Base-by-base conservation (phyloP, 2,329 filamentous ascomycete genomes). In the Colletotrichum shisoi region DNA sequence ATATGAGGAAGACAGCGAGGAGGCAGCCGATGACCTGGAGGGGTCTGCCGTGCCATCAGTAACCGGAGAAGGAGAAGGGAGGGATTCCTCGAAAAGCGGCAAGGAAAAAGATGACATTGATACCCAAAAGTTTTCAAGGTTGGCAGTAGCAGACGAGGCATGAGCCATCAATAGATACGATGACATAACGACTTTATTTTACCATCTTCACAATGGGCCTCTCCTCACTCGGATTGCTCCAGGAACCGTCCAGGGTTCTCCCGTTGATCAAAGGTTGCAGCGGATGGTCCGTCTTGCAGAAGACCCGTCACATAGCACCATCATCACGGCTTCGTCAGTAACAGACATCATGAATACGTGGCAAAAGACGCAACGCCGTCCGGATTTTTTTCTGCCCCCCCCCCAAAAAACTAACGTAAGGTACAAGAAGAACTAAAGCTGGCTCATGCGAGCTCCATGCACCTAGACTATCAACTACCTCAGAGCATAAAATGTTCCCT, bases 391-490 rank as follows among this genome's bases (percentile, higher is more conserved):
- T 52, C 57, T 34, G 31, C 31, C 57, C 66, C 72, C 57, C 66
- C 72, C 70, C 67, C 73, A 74, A 70, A 73, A 77, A 75, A 48
- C 73, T 80, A 79, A 74, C 75, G 76, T 79, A 80, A 74, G 74
- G 76, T 79, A 80, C 78, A 80, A 78, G 51, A 75, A 73, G 72
- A 71, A 71, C 71, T 72, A 75, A 72, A 78, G 73, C 77, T 75
- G 65, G 71, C 71, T 71, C 71, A 59, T 71, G 69, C 70, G 69
- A 71, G 70, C 70, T 71, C 71, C 74, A 72, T 71, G 73, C 72
- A 71, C 74, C 73, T 72, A 73, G 70, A 73, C 70, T 74, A 77
- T 73, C 71, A 74, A 72, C 72, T 74, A 77, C 72, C 73, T 75
- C 73, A 74, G 72, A 73, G 73, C 73, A 75, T 78, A 78, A 75